These are phyloP conservation scores for Apiospora arundinis DNA, from an alignment of 2,329 filamentous ascomycete species.

Conservation along the genomic window DNA sequence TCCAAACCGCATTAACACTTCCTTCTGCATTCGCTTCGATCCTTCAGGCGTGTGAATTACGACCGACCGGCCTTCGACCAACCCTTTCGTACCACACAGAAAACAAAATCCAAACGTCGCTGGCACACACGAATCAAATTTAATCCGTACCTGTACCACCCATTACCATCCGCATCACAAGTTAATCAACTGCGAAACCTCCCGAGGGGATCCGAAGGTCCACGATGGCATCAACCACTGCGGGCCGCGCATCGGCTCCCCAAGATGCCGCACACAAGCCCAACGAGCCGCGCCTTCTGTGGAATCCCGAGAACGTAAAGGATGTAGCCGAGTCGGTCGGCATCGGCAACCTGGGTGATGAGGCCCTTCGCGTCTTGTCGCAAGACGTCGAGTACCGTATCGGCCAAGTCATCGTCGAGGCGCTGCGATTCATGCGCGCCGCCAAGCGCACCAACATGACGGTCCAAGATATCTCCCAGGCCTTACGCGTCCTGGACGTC, in stretches of 20 bases:
- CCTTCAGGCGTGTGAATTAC: neutral
- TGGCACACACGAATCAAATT: neutral
- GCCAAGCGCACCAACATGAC: conserved; percentile 84
- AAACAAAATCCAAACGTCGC: neutral
- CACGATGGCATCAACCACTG: conserved; percentile 34
- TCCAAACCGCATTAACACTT: neutral
- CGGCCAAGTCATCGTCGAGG: conserved; percentile 90
- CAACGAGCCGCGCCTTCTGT: conserved; percentile 62
- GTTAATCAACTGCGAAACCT: neutral
- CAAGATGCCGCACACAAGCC: conserved; percentile 34
- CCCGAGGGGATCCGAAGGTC: neutral
- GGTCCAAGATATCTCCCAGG: conserved; percentile 88
- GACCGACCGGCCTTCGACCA: neutral
- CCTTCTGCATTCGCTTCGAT: neutral
- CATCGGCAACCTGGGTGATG: conserved; percentile 79
- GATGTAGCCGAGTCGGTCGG: conserved; percentile 97
- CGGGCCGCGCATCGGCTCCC: conserved; percentile 31
- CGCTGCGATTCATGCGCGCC: conserved; percentile 95
- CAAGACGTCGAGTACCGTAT: conserved; percentile 97
- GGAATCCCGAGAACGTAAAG: conserved; percentile 95
- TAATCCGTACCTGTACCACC: neutral
- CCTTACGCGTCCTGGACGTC: conserved; percentile 84
- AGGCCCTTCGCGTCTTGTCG: conserved; percentile 84
- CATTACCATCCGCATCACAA: neutral
- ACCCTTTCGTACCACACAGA: neutral